A percentile compares a stretch with the other conserved stretches of the same genome.
Conservation (phyloP, 1,284 basidiomycete species). For the Pseudozyma hubeiensis region DNA sequence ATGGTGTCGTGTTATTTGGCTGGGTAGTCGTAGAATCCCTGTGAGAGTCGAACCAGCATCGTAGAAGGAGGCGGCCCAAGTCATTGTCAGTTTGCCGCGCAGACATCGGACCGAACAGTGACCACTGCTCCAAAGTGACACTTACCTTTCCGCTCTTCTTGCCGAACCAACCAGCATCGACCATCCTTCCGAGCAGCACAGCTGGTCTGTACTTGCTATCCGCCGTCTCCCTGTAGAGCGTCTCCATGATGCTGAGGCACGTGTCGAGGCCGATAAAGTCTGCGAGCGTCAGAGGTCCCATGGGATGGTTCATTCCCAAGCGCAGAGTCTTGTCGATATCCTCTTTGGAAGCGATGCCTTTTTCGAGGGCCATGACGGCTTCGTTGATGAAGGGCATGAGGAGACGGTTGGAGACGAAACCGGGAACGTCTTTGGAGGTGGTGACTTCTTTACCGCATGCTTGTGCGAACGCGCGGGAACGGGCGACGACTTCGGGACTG, state of each 20-base stretch:
- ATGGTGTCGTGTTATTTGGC: conserved; percentile 21
- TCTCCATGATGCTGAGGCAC: conserved; percentile 70
- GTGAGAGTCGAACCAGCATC: neutral
- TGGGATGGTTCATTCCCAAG: conserved; percentile 94
- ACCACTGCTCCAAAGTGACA: neutral
- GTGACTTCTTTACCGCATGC: conserved; percentile 81
- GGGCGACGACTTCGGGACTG: conserved; percentile 78
- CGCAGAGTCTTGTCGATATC: conserved; percentile 95
- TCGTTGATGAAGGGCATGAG: conserved; percentile 92
- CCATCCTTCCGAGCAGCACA: conserved; percentile 90
- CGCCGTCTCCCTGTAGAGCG: conserved; percentile 76
- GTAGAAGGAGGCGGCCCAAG: neutral
- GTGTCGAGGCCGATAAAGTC: conserved; percentile 88
- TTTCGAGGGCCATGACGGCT: conserved; percentile 92
- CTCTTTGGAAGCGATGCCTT: conserved; percentile 89
- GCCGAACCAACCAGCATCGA: conserved; percentile 94
- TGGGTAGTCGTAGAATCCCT: conserved; percentile 66
- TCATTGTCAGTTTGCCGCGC: neutral
- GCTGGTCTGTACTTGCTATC: conserved; percentile 98
- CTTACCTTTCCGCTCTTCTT: conserved; percentile 75
- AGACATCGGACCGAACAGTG: neutral
- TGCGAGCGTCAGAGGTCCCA: conserved; percentile 75
- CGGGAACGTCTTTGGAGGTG: conserved; percentile 81
- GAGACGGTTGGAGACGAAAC: conserved; percentile 73
- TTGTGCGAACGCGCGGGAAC: conserved; percentile 83